These are phyloP conservation scores for Saccharomyces uvarum DNA, from an alignment of 1,139 yeast species.

Conservation along the genomic window DNA sequence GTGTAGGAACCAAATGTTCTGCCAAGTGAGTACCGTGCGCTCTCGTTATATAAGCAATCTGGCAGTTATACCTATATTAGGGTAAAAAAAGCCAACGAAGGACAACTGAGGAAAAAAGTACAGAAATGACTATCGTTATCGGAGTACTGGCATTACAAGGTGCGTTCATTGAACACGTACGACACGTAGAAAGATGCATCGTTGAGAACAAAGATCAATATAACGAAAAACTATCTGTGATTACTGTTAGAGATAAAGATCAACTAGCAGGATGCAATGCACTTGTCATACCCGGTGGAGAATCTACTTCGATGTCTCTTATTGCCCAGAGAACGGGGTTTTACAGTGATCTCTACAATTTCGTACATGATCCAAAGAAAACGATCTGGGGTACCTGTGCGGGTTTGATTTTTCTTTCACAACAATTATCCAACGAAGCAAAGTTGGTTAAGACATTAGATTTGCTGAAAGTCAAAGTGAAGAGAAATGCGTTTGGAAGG, in stretches of 20 bases:
- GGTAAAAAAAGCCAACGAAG: too few species aligned
- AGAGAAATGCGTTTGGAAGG: slow-evolving; percentile 73
- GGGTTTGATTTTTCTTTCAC: slow-evolving; percentile 63
- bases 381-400: slow-evolving; percentile 88
- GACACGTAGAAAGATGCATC: slow-evolving; percentile 41
- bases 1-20: too few species aligned
- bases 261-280: slow-evolving; percentile 50
- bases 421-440: slow-evolving; percentile 47
- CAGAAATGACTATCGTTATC: slow-evolving; percentile 26
- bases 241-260: slow-evolving; percentile 47
- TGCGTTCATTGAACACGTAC: slow-evolving; percentile 65
- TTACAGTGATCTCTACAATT: slow-evolving; percentile 47
- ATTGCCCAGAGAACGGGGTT: slow-evolving; percentile 61
- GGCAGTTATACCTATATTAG: too few species aligned
- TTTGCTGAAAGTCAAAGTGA: slow-evolving; percentile 57
- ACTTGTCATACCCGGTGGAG: slow-evolving; percentile 74
- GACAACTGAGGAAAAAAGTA: too few species aligned
- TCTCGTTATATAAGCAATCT: too few species aligned
- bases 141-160: slow-evolving; percentile 81
- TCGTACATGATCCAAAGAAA: slow-evolving; percentile 41
- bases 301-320: slow-evolving; percentile 67
- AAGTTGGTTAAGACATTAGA: slow-evolving; percentile 57
- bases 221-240: slow-evolving; percentile 20
- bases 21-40: too few species aligned
- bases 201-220: slow-evolving; percentile 7